Percentiles rank a stretch among this genome's conserved stretches.
phyloP scores from a whole-genome alignment of 1,284 basidiomycete species.

The Sanghuangporus weigelae region DNA sequence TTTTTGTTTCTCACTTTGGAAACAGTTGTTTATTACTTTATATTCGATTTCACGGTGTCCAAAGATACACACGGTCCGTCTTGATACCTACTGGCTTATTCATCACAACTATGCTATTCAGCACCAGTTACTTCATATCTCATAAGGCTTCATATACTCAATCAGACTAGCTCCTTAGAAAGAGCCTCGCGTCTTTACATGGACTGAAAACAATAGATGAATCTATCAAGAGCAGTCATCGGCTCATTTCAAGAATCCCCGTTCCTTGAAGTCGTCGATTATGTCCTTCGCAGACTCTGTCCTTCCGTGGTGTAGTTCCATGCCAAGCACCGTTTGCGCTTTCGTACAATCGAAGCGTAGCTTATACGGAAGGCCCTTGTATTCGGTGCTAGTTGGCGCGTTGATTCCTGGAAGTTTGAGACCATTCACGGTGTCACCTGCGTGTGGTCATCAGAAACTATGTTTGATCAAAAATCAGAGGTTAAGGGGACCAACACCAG shows the following conservation, averaged over 20 bases:
- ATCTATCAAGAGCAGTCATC: neutral
- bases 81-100: no score
- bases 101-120: no score
- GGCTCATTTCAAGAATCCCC: slow-evolving; percentile 14
- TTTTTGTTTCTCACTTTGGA: neutral
- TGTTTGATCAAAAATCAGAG: no score
- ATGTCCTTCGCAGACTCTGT: slow-evolving; percentile 7
- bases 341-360: neutral
- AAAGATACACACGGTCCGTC: neutral
- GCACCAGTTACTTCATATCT: no score
- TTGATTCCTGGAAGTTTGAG: slow-evolving; percentile 5
- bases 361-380: neutral
- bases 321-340: slow-evolving; percentile 2
- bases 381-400: slow-evolving; percentile 6
- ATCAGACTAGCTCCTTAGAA: neutral
- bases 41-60: neutral
- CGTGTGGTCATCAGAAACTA: neutral
- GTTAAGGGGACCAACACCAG: slow-evolving; percentile 19
- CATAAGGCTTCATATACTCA: neutral
- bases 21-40: neutral
- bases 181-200: slow-evolving; percentile 10
- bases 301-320: slow-evolving; percentile 1
- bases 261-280: slow-evolving; percentile 10
- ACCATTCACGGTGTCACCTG: slow-evolving; percentile 10
- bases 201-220: neutral